These are phyloP conservation scores for Xylariaceae sp. DNA, from an alignment of 2,329 filamentous ascomycete species.

Conservation along the genomic window DNA sequence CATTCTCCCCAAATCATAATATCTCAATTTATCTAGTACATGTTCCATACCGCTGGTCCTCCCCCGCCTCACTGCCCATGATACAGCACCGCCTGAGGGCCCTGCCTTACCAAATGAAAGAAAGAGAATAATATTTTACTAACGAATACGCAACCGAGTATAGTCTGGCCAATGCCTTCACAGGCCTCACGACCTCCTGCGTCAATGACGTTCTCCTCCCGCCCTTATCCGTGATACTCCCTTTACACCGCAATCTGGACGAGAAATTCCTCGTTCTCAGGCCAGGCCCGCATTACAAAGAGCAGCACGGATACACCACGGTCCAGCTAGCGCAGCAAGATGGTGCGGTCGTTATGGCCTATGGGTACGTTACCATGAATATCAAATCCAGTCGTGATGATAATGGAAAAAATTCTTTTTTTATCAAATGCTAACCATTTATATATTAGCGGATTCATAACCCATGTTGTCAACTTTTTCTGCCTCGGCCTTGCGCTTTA, in stretches of 20 bases:
- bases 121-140: background rate
- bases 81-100: too few relatives aligned
- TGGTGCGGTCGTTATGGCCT: conserved; percentile 75
- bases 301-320: conserved; percentile 70
- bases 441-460: conserved; percentile 63
- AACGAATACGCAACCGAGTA: background rate
- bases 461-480: conserved; percentile 69
- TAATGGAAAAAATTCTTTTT: too few relatives aligned
- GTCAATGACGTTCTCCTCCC: conserved; percentile 75
- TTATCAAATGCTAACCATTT: background rate
- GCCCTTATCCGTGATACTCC: conserved; percentile 71
- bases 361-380: conserved; percentile 57
- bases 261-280: conserved; percentile 75
- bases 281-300: conserved; percentile 60
- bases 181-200: conserved; percentile 73
- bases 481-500: conserved; percentile 72
- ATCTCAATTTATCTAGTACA: background rate
- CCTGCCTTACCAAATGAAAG: background rate
- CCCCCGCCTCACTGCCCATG: too few relatives aligned
- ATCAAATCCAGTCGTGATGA: too few relatives aligned
- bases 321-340: conserved; percentile 72
- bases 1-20: background rate
- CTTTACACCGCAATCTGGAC: conserved; percentile 73
- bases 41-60: background rate
- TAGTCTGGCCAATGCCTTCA: conserved; percentile 74